phyloP scores from a whole-genome alignment of 2,329 filamentous ascomycete genomes.

The Microascus cirrosus region DNA sequence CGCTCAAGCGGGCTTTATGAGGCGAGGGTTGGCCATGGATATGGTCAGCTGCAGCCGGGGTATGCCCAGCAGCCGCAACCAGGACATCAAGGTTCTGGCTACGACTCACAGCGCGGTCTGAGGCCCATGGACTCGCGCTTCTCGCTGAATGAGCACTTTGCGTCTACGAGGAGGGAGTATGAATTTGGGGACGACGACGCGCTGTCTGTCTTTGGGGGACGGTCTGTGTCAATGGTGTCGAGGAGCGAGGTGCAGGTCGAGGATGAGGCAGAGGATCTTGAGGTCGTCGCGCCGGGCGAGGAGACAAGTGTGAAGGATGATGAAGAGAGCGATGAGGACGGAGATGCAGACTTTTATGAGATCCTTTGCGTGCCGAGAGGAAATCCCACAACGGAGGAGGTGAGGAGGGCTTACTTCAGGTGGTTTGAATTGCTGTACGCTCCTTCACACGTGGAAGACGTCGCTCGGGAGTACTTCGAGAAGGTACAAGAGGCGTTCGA shows the following conservation, averaged over 20 bases:
- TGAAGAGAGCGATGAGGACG: slow-evolving; percentile 6
- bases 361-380: slow-evolving; percentile 28
- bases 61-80: background rate
- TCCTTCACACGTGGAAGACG: slow-evolving; percentile 26
- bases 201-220: slow-evolving; percentile 27
- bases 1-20: background rate
- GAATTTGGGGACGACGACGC: slow-evolving; percentile 36
- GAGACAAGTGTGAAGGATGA: slow-evolving; percentile 5
- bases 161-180: slow-evolving; percentile 31
- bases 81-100: background rate
- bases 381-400: slow-evolving; percentile 18
- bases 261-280: background rate
- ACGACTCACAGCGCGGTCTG: slow-evolving; percentile 7
- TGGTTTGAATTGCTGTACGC: slow-evolving; percentile 29
- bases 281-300: slow-evolving; percentile 4
- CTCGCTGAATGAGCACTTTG: slow-evolving; percentile 36
- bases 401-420: slow-evolving; percentile 31
- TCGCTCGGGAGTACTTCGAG: slow-evolving; percentile 27
- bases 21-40: background rate
- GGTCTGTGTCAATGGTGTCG: slow-evolving; percentile 8
- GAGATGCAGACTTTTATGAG: slow-evolving; percentile 28
- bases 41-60: background rate
- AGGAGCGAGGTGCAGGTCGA: background rate
- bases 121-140: slow-evolving; percentile 28
- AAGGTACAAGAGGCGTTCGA: slow-evolving; percentile 32